Evolutionary conservation across 257 asterid genomes (phyloP).

Genomic region (Coffea eugenioides): DNA sequence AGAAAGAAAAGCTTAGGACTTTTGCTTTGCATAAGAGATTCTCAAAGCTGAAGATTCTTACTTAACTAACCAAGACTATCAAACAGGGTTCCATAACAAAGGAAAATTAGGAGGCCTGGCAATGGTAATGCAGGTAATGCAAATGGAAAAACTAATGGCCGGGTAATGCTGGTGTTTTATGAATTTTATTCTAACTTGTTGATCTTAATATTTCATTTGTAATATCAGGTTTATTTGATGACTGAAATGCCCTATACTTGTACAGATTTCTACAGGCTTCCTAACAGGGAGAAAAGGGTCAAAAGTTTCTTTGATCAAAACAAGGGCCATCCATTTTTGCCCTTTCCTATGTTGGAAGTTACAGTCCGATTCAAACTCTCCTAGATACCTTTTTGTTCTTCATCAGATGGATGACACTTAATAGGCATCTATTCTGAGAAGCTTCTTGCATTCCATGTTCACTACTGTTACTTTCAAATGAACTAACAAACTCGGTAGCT

Average conservation of each 20-base stretch:
- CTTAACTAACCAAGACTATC: slow-evolving; percentile 5
- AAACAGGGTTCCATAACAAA: not conserved
- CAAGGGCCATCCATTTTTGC: slow-evolving; percentile 36
- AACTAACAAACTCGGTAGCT: too few relatives aligned
- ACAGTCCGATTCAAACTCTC: slow-evolving; percentile 69
- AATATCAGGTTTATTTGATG: not conserved
- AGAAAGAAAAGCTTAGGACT: slow-evolving; percentile 41
- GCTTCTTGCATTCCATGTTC: too few relatives aligned
- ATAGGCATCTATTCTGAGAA: too few relatives aligned
- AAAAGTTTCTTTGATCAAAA: slow-evolving; percentile 57
- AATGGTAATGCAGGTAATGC: slow-evolving; percentile 17
- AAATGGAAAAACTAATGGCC: slow-evolving; percentile 37
- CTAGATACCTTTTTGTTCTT: slow-evolving; percentile 60
- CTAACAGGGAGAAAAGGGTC: slow-evolving; percentile 81
- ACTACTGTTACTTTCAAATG: too few relatives aligned
- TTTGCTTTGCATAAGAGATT: slow-evolving; percentile 15
- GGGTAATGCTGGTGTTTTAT: slow-evolving; percentile 48
- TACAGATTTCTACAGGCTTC: slow-evolving; percentile 69
- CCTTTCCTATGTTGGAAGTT: slow-evolving; percentile 39
- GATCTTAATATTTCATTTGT: not conserved
- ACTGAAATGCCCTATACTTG: not conserved
- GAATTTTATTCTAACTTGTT: too few relatives aligned
- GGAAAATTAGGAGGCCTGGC: not conserved
- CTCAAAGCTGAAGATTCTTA: not conserved
- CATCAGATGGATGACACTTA: slow-evolving; percentile 57